These are phyloP conservation scores for Russula sp. DNA, from an alignment of 768 basidiomycete species.

Conservation along the genomic window DNA sequence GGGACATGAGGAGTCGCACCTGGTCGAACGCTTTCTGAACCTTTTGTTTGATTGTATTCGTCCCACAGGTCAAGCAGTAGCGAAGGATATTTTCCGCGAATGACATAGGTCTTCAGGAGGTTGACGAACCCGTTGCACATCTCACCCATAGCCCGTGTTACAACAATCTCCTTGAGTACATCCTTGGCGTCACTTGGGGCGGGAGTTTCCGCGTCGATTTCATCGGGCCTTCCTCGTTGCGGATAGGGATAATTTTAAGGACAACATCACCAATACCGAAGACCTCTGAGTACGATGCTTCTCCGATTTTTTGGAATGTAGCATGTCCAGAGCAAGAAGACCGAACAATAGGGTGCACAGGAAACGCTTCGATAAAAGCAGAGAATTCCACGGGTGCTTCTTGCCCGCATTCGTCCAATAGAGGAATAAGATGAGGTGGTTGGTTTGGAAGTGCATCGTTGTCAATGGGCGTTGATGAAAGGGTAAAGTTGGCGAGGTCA, in stretches of 20 bases:
- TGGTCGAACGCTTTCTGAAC: conserved; percentile 82
- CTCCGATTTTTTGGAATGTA: conserved; percentile 82
- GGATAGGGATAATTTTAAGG: conserved; percentile 83
- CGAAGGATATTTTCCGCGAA: conserved; percentile 81
- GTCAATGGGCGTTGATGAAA: conserved; percentile 33
- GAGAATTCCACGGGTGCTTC: conserved; percentile 71
- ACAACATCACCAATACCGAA: conserved; percentile 87
- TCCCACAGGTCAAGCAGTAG: conserved; percentile 84
- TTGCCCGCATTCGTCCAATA: conserved; percentile 73
- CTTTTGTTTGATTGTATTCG: conserved; percentile 67
- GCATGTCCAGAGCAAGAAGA: conserved; percentile 34
- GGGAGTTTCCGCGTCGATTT: conserved; percentile 50
- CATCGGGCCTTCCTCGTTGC: conserved; percentile 44
- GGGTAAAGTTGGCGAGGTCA: conserved; percentile 46
- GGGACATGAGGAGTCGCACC: conserved; percentile 45
- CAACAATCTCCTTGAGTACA: conserved; percentile 76
- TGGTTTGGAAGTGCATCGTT: conserved; percentile 31
- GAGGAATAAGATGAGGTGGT: conserved; percentile 57
- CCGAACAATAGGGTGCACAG: conserved; percentile 64
- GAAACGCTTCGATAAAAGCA: conserved; percentile 78
- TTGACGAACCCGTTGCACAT: conserved; percentile 75
- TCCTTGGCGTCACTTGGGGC: conserved; percentile 70
- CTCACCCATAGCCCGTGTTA: conserved; percentile 73
- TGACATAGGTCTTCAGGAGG: conserved; percentile 80
- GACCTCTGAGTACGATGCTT: conserved; percentile 96